These are phyloP conservation scores for Phytopythium sindhum DNA, from an alignment of 352 stramenopile species.

Conservation along the genomic window DNA sequence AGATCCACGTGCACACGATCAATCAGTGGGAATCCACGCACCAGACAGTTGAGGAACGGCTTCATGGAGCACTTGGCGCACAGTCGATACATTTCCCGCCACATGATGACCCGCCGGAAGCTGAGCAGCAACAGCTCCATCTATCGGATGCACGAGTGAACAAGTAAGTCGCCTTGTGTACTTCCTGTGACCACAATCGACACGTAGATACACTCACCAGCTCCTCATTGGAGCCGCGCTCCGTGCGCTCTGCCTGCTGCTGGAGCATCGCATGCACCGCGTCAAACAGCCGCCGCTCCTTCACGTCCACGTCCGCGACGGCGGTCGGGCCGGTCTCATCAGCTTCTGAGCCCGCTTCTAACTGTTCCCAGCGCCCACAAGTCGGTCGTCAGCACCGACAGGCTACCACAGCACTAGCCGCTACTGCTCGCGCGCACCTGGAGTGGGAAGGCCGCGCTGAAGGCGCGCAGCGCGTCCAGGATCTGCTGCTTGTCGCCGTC, in stretches of 20 bases:
- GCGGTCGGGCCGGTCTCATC: slow-evolving; percentile 25
- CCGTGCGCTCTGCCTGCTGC: slow-evolving; percentile 53
- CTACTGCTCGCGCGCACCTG: slow-evolving; percentile 28
- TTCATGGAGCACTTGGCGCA: slow-evolving; percentile 83
- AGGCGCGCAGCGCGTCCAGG: slow-evolving; percentile 61
- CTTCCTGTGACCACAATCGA: background rate
- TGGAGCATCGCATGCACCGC: slow-evolving; percentile 69
- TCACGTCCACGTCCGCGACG: slow-evolving; percentile 50
- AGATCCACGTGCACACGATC: background rate
- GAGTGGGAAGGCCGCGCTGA: slow-evolving; percentile 72
- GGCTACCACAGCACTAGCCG: background rate
- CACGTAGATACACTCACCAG: slow-evolving; percentile 24
- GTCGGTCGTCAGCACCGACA: background rate
- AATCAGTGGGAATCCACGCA: slow-evolving; percentile 9
- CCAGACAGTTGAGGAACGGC: slow-evolving; percentile 71
- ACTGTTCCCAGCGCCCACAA: background rate
- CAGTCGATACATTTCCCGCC: slow-evolving; percentile 76
- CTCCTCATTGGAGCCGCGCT: slow-evolving; percentile 46
- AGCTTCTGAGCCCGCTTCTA: slow-evolving; percentile 15
- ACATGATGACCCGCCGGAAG: slow-evolving; percentile 75
- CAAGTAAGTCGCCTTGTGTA: background rate
- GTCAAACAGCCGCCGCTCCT: slow-evolving; percentile 75
- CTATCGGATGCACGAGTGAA: slow-evolving; percentile 12
- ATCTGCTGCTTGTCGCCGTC: slow-evolving; percentile 39
- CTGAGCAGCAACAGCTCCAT: slow-evolving; percentile 61